Evolutionary conservation across 768 basidiomycete species (phyloP).

Genomic region (Candolleomyces aberdarensis): DNA sequence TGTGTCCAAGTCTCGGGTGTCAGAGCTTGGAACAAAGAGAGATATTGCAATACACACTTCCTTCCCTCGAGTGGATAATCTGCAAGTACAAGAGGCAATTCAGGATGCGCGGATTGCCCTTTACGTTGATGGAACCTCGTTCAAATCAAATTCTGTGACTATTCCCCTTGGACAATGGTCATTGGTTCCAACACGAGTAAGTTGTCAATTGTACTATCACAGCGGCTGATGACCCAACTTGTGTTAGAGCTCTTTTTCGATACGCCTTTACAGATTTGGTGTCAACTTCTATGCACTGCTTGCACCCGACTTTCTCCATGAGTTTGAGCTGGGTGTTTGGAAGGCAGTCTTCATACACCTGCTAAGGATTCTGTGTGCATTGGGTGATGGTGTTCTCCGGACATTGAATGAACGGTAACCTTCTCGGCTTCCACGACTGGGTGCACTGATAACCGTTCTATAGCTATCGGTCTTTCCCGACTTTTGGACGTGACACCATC

Average conservation of each 20-base stretch:
- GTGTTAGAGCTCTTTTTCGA: neutral
- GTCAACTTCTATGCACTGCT: constrained; percentile 28
- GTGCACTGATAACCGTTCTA: constrained; percentile 26
- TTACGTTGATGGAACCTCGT: constrained; percentile 24
- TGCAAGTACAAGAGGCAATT: constrained; percentile 14
- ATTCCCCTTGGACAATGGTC: constrained; percentile 3
- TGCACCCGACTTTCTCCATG: constrained; percentile 34
- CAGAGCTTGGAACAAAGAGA: constrained; percentile 36
- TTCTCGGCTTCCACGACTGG: constrained; percentile 34
- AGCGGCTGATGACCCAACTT: constrained; percentile 17
- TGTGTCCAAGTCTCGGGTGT: constrained; percentile 25
- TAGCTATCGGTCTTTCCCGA: constrained; percentile 24
- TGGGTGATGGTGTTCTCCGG: constrained; percentile 16
- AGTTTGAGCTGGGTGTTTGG: constrained; percentile 38
- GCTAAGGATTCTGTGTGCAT: constrained; percentile 24
- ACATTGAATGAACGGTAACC: constrained; percentile 21
- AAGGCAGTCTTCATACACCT: constrained; percentile 34
- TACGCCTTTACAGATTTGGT: neutral
- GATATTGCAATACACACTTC: constrained; percentile 34
- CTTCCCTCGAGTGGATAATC: constrained; percentile 28
- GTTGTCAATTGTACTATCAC: too few species aligned
- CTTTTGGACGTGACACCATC: constrained; percentile 31
- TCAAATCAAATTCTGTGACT: constrained; percentile 18
- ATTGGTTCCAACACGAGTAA: too few species aligned
- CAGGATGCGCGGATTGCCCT: constrained; percentile 16